A percentile compares a stretch with the other conserved stretches of the same genome.
These are phyloP conservation scores for Entomophthora muscae DNA, from an alignment of 371 early-diverging fungal species.

Conservation along the genomic window DNA sequence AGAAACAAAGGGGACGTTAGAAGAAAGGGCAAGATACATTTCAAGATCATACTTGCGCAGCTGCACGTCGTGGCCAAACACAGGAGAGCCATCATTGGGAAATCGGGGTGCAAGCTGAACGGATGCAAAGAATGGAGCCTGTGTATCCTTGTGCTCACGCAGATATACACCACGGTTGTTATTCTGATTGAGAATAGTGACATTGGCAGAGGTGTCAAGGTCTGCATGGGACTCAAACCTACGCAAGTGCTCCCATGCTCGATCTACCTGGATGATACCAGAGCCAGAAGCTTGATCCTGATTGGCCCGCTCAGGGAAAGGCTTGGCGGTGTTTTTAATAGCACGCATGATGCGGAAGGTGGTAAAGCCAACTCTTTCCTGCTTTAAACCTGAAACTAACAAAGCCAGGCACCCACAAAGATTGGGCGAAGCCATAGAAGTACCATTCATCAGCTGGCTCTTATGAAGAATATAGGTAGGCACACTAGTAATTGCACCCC, in stretches of 20 bases:
- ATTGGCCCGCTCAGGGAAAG: slow-evolving; percentile 16
- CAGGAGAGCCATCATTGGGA: slow-evolving; percentile 40
- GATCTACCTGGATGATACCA: slow-evolving; percentile 74
- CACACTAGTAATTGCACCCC: slow-evolving; percentile 76
- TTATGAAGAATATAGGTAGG: slow-evolving; percentile 69
- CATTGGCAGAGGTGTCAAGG: slow-evolving; percentile 47
- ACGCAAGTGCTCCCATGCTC: slow-evolving; percentile 64
- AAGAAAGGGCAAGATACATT: slow-evolving; percentile 49
- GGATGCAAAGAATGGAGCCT: slow-evolving; percentile 29
- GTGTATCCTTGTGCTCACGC: slow-evolving; percentile 59
- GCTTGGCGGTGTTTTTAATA: slow-evolving; percentile 47
- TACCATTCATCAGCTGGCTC: slow-evolving; percentile 77
- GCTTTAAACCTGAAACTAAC: slow-evolving; percentile 64
- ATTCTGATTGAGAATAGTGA: slow-evolving; percentile 18
- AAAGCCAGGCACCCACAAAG: slow-evolving; percentile 70
- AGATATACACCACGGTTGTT: slow-evolving; percentile 70
- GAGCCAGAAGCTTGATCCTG: slow-evolving; percentile 52
- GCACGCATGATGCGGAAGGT: slow-evolving; percentile 73
- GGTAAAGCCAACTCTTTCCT: slow-evolving; percentile 37
- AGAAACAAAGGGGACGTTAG: slow-evolving; percentile 57
- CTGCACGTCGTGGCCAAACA: slow-evolving; percentile 29
- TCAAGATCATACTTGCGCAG: slow-evolving; percentile 57
- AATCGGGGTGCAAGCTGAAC: slow-evolving; percentile 56
- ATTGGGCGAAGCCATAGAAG: slow-evolving; percentile 82
- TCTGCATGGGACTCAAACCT: slow-evolving; percentile 30